A percentile compares a stretch with the other conserved stretches of the same genome.
Evolutionary conservation across 225 moss, liverwort and hornwort species (phyloP).

Genomic region (Takakia lepidozioides): DNA sequence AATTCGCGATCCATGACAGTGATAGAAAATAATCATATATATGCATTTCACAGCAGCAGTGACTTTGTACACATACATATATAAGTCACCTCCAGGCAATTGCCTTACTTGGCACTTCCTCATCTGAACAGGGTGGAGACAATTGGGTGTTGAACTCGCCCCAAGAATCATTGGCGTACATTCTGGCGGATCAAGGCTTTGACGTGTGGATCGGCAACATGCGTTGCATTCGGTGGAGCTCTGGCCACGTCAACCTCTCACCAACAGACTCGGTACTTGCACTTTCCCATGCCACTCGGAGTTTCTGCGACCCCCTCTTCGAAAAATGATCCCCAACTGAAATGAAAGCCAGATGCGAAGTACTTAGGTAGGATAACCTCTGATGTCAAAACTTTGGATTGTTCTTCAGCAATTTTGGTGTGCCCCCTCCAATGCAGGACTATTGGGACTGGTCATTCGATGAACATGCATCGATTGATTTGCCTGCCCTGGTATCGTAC

Average conservation of each 20-base stretch:
- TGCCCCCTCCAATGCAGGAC: constrained; percentile 10
- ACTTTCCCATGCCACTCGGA: background rate
- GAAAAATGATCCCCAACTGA: too few relatives aligned
- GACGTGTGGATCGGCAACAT: constrained; percentile 95
- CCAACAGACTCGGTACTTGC: constrained; percentile 12
- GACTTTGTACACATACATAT: too few relatives aligned
- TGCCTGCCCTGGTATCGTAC: constrained; percentile 52
- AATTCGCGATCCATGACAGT: too few relatives aligned
- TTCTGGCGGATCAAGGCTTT: constrained; percentile 87
- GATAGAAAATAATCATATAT: too few relatives aligned
- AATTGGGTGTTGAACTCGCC: constrained; percentile 77
- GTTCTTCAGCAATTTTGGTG: background rate
- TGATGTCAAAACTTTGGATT: too few relatives aligned
- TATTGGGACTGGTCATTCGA: constrained; percentile 55
- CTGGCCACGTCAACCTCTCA: constrained; percentile 48
- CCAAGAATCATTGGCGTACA: constrained; percentile 64
- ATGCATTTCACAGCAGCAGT: too few relatives aligned
- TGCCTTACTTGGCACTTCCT: too few relatives aligned
- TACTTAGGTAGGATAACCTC: constrained; percentile 14
- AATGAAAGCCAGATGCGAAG: too few relatives aligned
- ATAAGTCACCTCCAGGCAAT: too few relatives aligned
- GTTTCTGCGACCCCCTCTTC: too few relatives aligned
- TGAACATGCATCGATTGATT: constrained; percentile 61
- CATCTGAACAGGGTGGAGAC: constrained; percentile 89
- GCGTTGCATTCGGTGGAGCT: constrained; percentile 89